Conservation (phyloP, 164 flowering plant genomes). For the Tetrastigma voinierianum region DNA sequence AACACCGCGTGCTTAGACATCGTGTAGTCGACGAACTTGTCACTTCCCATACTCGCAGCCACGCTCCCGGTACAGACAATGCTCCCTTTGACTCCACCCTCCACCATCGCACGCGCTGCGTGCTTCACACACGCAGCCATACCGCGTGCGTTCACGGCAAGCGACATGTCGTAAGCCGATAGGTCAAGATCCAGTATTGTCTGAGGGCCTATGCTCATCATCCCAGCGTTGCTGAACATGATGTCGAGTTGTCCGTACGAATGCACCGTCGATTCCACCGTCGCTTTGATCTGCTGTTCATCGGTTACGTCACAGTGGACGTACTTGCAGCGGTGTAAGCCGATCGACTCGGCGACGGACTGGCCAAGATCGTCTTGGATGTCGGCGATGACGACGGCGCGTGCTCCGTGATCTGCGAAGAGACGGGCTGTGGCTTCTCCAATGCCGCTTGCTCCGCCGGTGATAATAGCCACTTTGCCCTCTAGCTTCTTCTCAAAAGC, state of each 20-base stretch:
- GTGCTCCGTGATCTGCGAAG: slow-evolving; percentile 34
- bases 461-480: no score
- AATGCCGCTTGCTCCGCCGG: no score
- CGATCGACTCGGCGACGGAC: slow-evolving; percentile 30
- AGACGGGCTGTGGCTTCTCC: slow-evolving; percentile 13
- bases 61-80: slow-evolving; percentile 52
- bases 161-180: slow-evolving; percentile 14
- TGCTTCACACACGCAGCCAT: slow-evolving; percentile 49
- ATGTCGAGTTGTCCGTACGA: slow-evolving; percentile 33
- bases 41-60: slow-evolving; percentile 18
- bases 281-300: slow-evolving; percentile 34
- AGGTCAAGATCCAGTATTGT: slow-evolving; percentile 36
- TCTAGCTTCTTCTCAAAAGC: no score
- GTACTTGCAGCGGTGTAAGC: slow-evolving; percentile 20
- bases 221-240: slow-evolving; percentile 52
- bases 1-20: slow-evolving; percentile 57
- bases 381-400: slow-evolving; percentile 34
- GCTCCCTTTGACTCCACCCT: slow-evolving; percentile 27
- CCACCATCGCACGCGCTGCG: slow-evolving; percentile 57
- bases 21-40: slow-evolving; percentile 22
- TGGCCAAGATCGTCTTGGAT: slow-evolving; percentile 39
- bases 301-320: slow-evolving; percentile 38
- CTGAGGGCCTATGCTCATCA: slow-evolving; percentile 11
- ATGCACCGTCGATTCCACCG: slow-evolving; percentile 26
- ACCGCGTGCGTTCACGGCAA: slow-evolving; percentile 38